These are phyloP conservation scores for Populus hybrid DNA, from an alignment of 441 rosid genomes.

Conservation along the genomic window DNA sequence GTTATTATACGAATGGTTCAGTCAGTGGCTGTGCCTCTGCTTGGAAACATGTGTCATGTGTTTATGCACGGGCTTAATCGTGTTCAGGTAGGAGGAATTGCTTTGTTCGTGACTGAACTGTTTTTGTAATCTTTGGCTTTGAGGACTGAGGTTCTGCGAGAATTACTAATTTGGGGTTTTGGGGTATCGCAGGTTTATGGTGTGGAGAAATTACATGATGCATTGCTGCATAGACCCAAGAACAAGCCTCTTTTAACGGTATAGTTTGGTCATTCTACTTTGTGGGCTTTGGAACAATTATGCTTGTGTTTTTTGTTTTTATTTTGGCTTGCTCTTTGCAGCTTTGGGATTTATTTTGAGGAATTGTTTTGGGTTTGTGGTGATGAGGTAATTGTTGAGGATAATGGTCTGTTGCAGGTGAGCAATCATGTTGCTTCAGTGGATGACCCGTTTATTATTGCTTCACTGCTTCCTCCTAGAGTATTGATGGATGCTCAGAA, in stretches of 20 bases:
- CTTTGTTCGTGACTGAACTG: neutral
- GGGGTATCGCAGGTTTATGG: slow-evolving; percentile 66
- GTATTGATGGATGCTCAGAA: slow-evolving; percentile 78
- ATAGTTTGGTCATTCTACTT: neutral
- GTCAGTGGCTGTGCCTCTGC: slow-evolving; percentile 79
- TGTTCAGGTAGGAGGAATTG: slow-evolving; percentile 56
- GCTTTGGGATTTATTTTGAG: neutral
- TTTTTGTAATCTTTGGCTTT: neutral
- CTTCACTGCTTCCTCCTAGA: slow-evolving; percentile 80
- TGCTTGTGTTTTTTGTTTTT: neutral
- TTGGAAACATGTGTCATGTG: slow-evolving; percentile 91
- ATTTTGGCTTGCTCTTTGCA: neutral
- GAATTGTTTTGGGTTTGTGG: neutral
- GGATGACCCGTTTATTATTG: slow-evolving; percentile 89
- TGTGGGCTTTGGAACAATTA: neutral
- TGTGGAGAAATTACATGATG: slow-evolving; percentile 79
- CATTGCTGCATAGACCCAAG: slow-evolving; percentile 70
- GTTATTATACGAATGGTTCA: slow-evolving; percentile 64
- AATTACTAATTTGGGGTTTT: neutral
- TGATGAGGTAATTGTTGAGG: neutral
- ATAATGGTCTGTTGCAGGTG: slow-evolving; percentile 40
- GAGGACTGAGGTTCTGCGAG: neutral
- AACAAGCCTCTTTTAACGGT: slow-evolving; percentile 81
- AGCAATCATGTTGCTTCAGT: slow-evolving; percentile 97
- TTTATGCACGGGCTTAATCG: slow-evolving; percentile 92